Evolutionary conservation across 192 early-diverging fungal genomes (phyloP), one percentile per base, ranked within the genome.

Genomic region (Chytriomyces sp.): DNA sequence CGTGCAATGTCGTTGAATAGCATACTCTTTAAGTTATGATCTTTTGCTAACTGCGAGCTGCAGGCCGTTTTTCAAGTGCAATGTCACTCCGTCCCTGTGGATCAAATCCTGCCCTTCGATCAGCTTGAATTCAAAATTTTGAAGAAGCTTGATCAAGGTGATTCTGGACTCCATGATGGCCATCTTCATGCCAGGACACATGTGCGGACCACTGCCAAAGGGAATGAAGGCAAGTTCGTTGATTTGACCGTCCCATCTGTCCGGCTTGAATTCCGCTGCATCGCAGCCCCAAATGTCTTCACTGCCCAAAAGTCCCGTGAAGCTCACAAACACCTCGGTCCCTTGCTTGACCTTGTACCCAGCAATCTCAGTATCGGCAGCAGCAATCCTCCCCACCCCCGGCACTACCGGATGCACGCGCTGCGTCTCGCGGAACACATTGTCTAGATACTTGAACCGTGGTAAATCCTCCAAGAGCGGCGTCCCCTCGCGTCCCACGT

Each of bases 161-260:
- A 61, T 36, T 10, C 22, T 49, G 3, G 7, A n/a, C 33, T 61
- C 59, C 59, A 61, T 61, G 7, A 61, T 37, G 7, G 59, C 59
- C 59, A 61, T 61, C 34, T 61, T 61, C 59, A 61, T 61, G 4
- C 59, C 59, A 5, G 59, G 59, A 37, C 59, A 61, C 36, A 36
- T 36, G 36, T 61, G 59, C 34, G 59, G 59, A 17, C 59, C 59
- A 10, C 26, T 36, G 25, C 30, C 25, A 36, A 61, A 61, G 2
- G 33, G 33, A 30, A 14, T 36, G 38, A 61, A 61, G 38, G 14
- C 22, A 1, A 8, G 19, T 17, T 17, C 28, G 25, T 6, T 17
- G 32, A 61, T 8, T 17, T 8, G 59, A 25, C 12, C 12, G 17
- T 28, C 33, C 22, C 59, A 61, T 33, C 59, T 6, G 38, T 19